Evolutionary conservation across 306 rosid genomes (phyloP), one percentile per base, ranked within the genome.

Genomic region (Glycine tomentella): DNA sequence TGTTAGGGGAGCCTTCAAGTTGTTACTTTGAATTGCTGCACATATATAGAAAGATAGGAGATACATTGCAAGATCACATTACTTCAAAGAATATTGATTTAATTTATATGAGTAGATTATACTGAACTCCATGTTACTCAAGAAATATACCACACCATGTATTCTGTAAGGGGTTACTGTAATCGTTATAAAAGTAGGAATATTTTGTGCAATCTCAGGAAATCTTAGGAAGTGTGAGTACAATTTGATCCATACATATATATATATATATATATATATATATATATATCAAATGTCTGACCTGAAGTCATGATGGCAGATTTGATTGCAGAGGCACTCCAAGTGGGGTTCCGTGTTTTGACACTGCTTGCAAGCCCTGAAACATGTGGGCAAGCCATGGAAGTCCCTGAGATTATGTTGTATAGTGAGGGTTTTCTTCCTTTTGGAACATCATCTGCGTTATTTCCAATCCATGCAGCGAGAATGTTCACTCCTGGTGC

Each of bases 261-360:
- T n/a, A n/a, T n/a, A n/a, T n/a, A n/a, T n/a, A n/a, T n/a, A n/a
- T n/a, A n/a, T n/a, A n/a, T n/a, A n/a, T n/a, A n/a, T n/a, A n/a
- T n/a, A n/a, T n/a, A n/a, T 56, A 7, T 8, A 57, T 57, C 12
- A 16, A 59, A 25, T 20, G 59, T 1, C 65, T 72, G 14, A 91
- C 97, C 98, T 84, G 97, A 73, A 59, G 99, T 95, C 93, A 93
- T 91, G 90, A 95, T 91, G 79, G 99, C 97, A 7, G 97, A 95
- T 86, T 13, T 93, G 80, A 95, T 81, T 7, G 93, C 92, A 0
- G 99, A 95, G 74, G 97, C 78, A 75, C 89, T 82, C 95, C 94
- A 91, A 38, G 86, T 64, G n/a, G 94, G 94, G 64, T 90, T 77
- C 5, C 38, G 87, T 55, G 97, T 75, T 88, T 85, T 91, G 80